Conservation (phyloP, 768 basidiomycete genomes). For the Pleurotus sapidus region DNA sequence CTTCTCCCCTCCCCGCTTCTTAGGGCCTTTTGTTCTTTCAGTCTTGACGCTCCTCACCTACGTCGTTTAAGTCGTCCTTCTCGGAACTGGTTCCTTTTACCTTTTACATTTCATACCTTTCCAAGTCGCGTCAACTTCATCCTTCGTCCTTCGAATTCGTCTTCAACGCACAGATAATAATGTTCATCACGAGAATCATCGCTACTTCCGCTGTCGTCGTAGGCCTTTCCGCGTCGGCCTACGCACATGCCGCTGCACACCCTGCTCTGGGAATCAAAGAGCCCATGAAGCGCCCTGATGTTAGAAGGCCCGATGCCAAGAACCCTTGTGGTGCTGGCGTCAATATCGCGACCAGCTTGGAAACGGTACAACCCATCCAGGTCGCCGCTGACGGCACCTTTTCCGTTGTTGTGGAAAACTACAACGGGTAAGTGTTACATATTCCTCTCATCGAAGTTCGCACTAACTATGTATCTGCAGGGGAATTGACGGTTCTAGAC, state of each 20-base stretch:
- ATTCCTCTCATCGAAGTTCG: no score
- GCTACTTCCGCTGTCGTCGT: slow-evolving; percentile 27
- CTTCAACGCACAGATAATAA: not conserved
- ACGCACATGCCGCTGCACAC: slow-evolving; percentile 38
- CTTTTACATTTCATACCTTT: no score
- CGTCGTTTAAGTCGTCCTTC: no score
- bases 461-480: slow-evolving; percentile 18
- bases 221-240: slow-evolving; percentile 29
- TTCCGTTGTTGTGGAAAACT: slow-evolving; percentile 37
- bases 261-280: slow-evolving; percentile 39
- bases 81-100: no score
- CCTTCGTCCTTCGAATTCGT: no score
- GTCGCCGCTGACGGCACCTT: slow-evolving; percentile 40
- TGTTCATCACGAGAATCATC: slow-evolving; percentile 23
- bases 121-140: no score
- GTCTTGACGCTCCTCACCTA: no score
- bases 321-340: slow-evolving; percentile 38
- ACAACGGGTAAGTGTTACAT: slow-evolving; percentile 39
- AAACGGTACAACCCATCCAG: slow-evolving; percentile 31
- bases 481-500: slow-evolving; percentile 45
- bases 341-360: slow-evolving; percentile 37
- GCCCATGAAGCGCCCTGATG: slow-evolving; percentile 27
- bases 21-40: no score
- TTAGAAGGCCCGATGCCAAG: slow-evolving; percentile 26
- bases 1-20: not conserved